Percentiles rank a stretch among this genome's conserved stretches.
phyloP scores from a whole-genome alignment of 2,329 filamentous ascomycete species.

The Aureobasidium sp. region DNA sequence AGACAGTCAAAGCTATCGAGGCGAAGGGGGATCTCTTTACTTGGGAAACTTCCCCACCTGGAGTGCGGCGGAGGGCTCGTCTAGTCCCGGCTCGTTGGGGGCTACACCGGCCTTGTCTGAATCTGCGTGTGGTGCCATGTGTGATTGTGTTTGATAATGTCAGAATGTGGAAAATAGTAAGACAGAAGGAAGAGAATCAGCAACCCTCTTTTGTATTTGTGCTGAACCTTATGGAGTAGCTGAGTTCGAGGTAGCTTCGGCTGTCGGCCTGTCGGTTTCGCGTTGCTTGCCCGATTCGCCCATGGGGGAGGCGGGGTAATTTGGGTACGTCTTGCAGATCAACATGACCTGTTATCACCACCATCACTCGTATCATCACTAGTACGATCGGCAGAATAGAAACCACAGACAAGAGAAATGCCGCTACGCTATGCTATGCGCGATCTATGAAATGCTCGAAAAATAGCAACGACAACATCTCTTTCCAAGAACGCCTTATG shows the following conservation, averaged over 20 bases:
- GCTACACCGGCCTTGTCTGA: slow-evolving; percentile 12
- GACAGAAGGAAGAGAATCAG: not conserved
- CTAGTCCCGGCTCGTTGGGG: slow-evolving; percentile 17
- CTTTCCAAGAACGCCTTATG: too few species aligned
- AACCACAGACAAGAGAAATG: not conserved
- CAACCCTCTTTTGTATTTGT: not conserved
- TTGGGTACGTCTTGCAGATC: slow-evolving; percentile 1
- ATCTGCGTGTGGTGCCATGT: slow-evolving; percentile 19
- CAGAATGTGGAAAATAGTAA: not conserved
- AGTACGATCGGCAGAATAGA: too few species aligned
- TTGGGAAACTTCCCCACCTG: slow-evolving; percentile 17
- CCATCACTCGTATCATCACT: not conserved
- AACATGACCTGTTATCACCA: not conserved
- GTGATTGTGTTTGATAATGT: not conserved
- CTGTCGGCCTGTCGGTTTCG: slow-evolving; percentile 15
- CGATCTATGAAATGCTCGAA: too few species aligned
- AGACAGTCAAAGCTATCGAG: not conserved
- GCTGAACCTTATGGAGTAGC: not conserved
- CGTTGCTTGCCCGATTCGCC: slow-evolving; percentile 2
- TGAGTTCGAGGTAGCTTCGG: slow-evolving; percentile 2
- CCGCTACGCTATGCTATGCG: not conserved
- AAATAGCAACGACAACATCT: too few species aligned
- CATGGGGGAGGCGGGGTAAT: slow-evolving; percentile 7
- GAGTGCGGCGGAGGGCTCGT: slow-evolving; percentile 11
- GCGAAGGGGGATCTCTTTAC: not conserved